These are phyloP conservation scores for Trichoderma semiorbis DNA, from an alignment of 2,329 filamentous ascomycete species.

Conservation along the genomic window DNA sequence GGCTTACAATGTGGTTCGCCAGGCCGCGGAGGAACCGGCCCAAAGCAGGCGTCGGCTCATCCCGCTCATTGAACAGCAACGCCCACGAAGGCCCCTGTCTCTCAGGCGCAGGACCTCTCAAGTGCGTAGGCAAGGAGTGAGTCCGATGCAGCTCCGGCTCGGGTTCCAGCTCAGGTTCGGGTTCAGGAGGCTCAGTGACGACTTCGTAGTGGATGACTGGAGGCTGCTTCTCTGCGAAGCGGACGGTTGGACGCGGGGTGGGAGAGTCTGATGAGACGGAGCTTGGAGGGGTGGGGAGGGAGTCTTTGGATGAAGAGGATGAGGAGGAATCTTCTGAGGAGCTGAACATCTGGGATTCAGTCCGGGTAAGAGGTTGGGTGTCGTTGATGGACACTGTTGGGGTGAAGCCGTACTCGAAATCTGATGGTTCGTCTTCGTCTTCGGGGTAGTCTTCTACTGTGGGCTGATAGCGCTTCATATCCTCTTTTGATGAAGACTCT, in stretches of 20 bases:
- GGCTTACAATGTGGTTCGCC: slow-evolving; percentile 66
- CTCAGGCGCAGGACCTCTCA: background rate
- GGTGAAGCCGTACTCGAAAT: slow-evolving; percentile 3
- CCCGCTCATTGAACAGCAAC: slow-evolving; percentile 64
- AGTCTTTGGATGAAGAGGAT: background rate
- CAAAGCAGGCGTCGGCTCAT: slow-evolving; percentile 64
- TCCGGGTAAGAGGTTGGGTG: background rate
- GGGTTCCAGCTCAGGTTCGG: slow-evolving; percentile 12
- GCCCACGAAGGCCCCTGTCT: slow-evolving; percentile 54
- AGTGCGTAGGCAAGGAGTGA: background rate
- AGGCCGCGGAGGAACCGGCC: slow-evolving; percentile 70
- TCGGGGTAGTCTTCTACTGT: slow-evolving; percentile 23
- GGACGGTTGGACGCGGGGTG: slow-evolving; percentile 27
- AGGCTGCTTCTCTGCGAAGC: slow-evolving; percentile 29
- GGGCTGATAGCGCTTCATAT: slow-evolving; percentile 21
- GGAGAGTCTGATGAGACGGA: background rate
- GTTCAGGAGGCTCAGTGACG: background rate
- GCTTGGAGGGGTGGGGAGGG: slow-evolving; percentile 8
- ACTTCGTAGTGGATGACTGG: slow-evolving; percentile 23
- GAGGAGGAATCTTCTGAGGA: background rate
- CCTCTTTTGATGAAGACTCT: background rate
- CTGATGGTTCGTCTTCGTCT: background rate
- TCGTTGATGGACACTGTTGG: background rate
- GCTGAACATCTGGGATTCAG: background rate
- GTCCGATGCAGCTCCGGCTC: background rate